A percentile compares a stretch with the other conserved stretches of the same genome.
Evolutionary conservation across 2,329 filamentous ascomycete genomes (phyloP).

Genomic region (Curvularia hawaiiensis): DNA sequence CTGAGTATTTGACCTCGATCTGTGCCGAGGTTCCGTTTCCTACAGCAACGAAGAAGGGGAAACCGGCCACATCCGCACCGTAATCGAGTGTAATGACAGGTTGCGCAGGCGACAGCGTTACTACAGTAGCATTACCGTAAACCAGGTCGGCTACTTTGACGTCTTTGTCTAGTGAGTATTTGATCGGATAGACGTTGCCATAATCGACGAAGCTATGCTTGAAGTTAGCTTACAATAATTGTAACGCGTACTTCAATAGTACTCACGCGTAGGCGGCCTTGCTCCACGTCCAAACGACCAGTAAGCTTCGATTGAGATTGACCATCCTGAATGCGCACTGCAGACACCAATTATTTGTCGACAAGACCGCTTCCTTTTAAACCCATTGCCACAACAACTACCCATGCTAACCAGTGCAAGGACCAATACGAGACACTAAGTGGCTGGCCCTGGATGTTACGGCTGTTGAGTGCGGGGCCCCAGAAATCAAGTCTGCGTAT

Average conservation of each 20-base stretch:
- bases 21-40: not conserved
- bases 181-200: not conserved
- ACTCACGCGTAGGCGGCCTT: not conserved
- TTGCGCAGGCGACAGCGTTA: slow-evolving; percentile 10
- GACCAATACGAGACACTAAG: not conserved
- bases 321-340: not conserved
- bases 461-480: not conserved
- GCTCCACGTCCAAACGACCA: not conserved
- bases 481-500: not conserved
- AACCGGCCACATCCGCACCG: slow-evolving; percentile 23
- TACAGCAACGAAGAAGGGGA: slow-evolving; percentile 17
- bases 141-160: not conserved
- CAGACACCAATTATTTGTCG: not conserved
- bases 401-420: not conserved
- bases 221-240: not conserved
- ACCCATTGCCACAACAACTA: not conserved
- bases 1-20: slow-evolving; percentile 7
- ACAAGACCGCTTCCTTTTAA: not conserved
- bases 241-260: not conserved
- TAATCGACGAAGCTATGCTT: slow-evolving; percentile 5
- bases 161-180: not conserved
- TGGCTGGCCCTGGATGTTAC: not conserved
- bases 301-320: not conserved
- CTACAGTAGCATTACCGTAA: not conserved
- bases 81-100: slow-evolving; percentile 21